phyloP scores from a whole-genome alignment of 371 early-diverging fungal species.

The Phascolomyces articulosus region DNA sequence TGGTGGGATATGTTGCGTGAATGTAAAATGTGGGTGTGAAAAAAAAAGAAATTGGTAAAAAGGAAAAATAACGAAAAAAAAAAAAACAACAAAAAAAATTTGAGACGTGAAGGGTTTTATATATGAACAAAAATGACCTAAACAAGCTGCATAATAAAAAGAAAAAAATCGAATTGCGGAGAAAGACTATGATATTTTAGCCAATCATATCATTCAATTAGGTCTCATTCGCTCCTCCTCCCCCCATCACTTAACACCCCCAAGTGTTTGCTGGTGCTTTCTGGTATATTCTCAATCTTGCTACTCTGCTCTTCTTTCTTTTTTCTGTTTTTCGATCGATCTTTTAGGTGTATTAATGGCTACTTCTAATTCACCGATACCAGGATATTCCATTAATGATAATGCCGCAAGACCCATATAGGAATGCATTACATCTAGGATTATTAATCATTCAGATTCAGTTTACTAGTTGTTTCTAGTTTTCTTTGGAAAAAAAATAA shows the following conservation, averaged over 20 bases:
- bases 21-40: neutral
- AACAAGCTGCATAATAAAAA: neutral
- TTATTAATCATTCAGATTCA: too few species aligned
- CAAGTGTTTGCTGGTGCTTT: neutral
- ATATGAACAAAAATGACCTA: neutral
- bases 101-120: constrained; percentile 6
- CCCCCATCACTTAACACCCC: neutral
- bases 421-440: constrained; percentile 84
- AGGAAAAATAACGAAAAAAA: too few species aligned
- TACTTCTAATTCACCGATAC: constrained; percentile 51
- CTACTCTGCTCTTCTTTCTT: neutral
- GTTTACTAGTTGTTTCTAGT: neutral
- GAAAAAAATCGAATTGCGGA: constrained; percentile 7
- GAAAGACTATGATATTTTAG: neutral
- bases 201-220: neutral
- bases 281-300: neutral
- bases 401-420: constrained; percentile 87
- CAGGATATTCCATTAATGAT: constrained; percentile 63
- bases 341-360: constrained; percentile 60
- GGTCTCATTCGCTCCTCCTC: neutral
- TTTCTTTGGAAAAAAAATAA: neutral
- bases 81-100: neutral
- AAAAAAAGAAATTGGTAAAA: too few species aligned
- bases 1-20: too few species aligned
- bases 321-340: constrained; percentile 14